Evolutionary conservation across 1,284 basidiomycete genomes (phyloP), one percentile per base, ranked within the genome.

Genomic region (Agaricales sp.): DNA sequence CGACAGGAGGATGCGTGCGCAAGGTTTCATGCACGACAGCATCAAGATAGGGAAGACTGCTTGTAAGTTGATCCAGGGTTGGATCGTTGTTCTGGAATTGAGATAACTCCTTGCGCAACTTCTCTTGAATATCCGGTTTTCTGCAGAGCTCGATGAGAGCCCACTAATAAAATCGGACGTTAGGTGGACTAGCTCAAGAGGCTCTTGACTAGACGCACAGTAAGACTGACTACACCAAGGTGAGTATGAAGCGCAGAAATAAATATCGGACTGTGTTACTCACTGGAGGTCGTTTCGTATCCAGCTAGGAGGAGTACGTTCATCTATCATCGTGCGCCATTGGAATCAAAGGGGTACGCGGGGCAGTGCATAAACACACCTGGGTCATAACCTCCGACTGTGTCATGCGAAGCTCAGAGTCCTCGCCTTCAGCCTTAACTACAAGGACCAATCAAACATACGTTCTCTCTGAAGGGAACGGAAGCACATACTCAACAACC

Each of bases 371-470:
- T 50, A 50, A n/a, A 19, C 39, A 8, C 18, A 58, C 53, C 65
- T 82, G 78, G 0, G 82, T 78, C 39, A 81, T 55, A 16, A 89
- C 76, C 58, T 91, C 88, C 18, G 80, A 77, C 46, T 78, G 70
- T 2, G 77, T 72, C 69, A 89, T 70, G 39, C 65, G 67, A 45
- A 76, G 58, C 18, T 63, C 64, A 0, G 67, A 61, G 21, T 63
- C 64, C 1, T 61, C 56, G 47, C 57, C 62, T 58, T 80, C 75
- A 1, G 76, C 75, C 54, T 75, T 78, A 41, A 80, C 77, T 80
- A 50, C 18, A 35, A 47, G 21, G 51, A 30, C 12, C 23, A 30
- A n/a, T 45, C 24, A 48, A 25, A n/a, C 45, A 14, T 23, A 16
- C 2, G 13, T 19, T 3, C 16, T 13, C 46, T 18, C 35, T 41